Conservation (phyloP, 495 filamentous ascomycete species). For the Pseudevernia furfuracea region DNA sequence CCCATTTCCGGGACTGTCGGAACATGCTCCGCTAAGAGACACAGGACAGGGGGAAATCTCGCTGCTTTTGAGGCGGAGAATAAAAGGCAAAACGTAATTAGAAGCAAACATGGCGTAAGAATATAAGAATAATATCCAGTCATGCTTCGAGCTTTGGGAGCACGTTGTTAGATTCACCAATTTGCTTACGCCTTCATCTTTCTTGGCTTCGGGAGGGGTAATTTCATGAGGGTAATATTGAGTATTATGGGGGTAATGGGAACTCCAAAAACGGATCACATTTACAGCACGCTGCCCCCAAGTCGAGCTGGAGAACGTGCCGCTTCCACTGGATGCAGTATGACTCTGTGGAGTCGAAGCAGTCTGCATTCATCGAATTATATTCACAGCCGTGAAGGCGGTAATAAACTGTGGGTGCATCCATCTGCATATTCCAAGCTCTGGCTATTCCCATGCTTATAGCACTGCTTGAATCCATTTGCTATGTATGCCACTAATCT, state of each 20-base stretch:
- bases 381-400: not conserved
- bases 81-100: constrained; percentile 7
- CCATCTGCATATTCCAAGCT: not conserved
- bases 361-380: not conserved
- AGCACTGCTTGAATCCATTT: not conserved
- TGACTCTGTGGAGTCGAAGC: not conserved
- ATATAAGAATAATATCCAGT: not conserved
- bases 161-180: not conserved
- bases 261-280: constrained; percentile 12
- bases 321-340: not conserved
- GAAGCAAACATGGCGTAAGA: not conserved
- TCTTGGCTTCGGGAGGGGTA: constrained; percentile 3
- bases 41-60: not conserved
- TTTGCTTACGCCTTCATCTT: not conserved
- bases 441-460: not conserved
- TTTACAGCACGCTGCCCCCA: not conserved
- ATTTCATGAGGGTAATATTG: constrained; percentile 23
- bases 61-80: not conserved
- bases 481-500: not conserved
- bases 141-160: not conserved
- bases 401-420: not conserved
- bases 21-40: not conserved
- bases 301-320: not conserved
- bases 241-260: constrained; percentile 23
- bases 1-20: too few species aligned